Base-by-base conservation (phyloP, 345 rosid genomes). In the Salix arbutifolia region DNA sequence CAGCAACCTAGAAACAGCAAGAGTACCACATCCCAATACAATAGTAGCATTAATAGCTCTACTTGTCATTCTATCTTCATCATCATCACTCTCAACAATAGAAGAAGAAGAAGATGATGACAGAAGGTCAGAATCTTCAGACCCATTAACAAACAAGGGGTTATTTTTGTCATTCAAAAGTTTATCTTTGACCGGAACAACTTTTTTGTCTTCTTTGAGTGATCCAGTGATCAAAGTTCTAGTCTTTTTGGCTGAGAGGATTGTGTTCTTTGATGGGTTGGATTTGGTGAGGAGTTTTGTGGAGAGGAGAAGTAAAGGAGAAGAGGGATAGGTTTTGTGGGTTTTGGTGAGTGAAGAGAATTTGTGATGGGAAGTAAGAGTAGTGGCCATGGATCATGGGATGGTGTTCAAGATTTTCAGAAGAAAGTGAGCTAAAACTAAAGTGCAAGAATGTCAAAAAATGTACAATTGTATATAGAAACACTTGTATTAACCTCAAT, bases 21-120 rank as follows among this genome's bases (percentile, higher is more conserved):
- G 65, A 8, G 97, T 88, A 30, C 98, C 98, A 69, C 84, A 85
- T 5, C 92, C 95, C 73, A 94, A 91, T 75, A 94, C 98, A 82
- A 90, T 85, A 64, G 89, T 71, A 58, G 97, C 97, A 79, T 91
- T 94, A 70, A 91, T 85, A 50, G 88, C 88, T 80, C 87, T 84
- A 76, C 91, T 80, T 18, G 86, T 61, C 53, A 89, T 13, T 85
- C 84, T 85, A 60, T 86, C 86, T 10, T 73, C 16, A 19, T 82
- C 86, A 67, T 71, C 83, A 21, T 44, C 80, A 9, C 35, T 33
- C 9, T 46, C 74, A 25, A 26, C 77, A 53, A 62, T n/a, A 5
- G 75, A 60, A 62, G 81, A 78, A 62, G 81, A 78, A 75, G 80
- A 79, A 14, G 80, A 48, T 12, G 70, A 67, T 12, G 70, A 35